These are phyloP conservation scores for Raffaelea albimanens DNA, from an alignment of 2,329 filamentous ascomycete genomes.

Conservation along the genomic window DNA sequence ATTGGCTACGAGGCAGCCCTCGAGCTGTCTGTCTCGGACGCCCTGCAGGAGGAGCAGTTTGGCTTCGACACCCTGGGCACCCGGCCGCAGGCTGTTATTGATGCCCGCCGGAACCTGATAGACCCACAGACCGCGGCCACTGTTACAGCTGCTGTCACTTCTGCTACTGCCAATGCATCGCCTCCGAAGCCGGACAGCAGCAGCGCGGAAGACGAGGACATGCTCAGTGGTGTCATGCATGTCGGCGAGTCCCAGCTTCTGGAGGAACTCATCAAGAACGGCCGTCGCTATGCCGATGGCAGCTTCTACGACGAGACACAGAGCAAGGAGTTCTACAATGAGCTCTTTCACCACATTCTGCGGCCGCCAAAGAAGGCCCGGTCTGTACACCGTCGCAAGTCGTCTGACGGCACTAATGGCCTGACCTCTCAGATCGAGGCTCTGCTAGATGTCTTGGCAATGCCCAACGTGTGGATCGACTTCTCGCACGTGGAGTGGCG, in stretches of 20 bases:
- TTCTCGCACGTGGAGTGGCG: constrained; percentile 68
- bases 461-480: constrained; percentile 63
- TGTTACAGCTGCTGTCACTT: background rate
- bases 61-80: constrained; percentile 47
- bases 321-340: constrained; percentile 50
- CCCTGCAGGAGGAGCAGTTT: constrained; percentile 52
- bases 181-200: background rate
- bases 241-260: constrained; percentile 49
- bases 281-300: constrained; percentile 44
- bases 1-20: constrained; percentile 61
- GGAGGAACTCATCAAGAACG: constrained; percentile 48
- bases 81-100: constrained; percentile 44
- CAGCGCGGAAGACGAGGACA: constrained; percentile 1
- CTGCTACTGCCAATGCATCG: background rate
- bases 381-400: constrained; percentile 40
- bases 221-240: constrained; percentile 33
- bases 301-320: constrained; percentile 38
- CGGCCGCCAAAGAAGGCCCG: constrained; percentile 42
- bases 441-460: constrained; percentile 54
- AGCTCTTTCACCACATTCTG: constrained; percentile 51
- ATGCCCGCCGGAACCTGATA: constrained; percentile 49
- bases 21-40: constrained; percentile 55
- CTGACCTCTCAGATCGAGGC: constrained; percentile 62
- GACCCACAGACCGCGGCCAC: constrained; percentile 28
- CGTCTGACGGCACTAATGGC: constrained; percentile 14